Percentiles rank a stretch among this genome's conserved stretches.
phyloP scores from a whole-genome alignment of 768 basidiomycete species.

The Heimioporus sp. region DNA sequence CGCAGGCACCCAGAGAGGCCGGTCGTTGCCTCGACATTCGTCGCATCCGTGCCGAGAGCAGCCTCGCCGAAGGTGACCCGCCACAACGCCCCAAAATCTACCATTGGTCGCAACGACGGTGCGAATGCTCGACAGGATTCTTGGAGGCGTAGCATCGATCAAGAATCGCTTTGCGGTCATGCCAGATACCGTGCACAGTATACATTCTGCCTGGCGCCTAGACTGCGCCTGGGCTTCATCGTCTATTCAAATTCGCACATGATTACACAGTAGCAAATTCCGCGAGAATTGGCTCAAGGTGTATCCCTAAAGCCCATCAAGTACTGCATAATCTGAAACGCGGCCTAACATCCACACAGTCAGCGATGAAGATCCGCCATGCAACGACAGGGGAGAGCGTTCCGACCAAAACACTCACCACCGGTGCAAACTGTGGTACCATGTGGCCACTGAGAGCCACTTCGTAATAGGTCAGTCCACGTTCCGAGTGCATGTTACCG shows the following conservation, averaged over 20 bases:
- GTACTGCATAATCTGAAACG: constrained; percentile 68
- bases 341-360: constrained; percentile 40
- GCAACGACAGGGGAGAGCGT: too few species aligned
- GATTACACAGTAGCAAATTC: too few species aligned
- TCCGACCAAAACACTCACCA: constrained; percentile 36
- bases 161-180: constrained; percentile 92
- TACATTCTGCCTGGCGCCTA: too few species aligned
- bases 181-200: constrained; percentile 81
- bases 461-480: constrained; percentile 66
- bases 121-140: constrained; percentile 91
- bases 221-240: too few species aligned
- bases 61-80: constrained; percentile 75
- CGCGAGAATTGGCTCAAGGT: constrained; percentile 23
- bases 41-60: constrained; percentile 74
- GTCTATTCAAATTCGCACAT: too few species aligned
- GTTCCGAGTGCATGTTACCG: constrained; percentile 64
- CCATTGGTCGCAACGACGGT: constrained; percentile 89
- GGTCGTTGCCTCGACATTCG: constrained; percentile 69
- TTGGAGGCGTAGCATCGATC: constrained; percentile 86
- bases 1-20: constrained; percentile 64
- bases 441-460: constrained; percentile 74
- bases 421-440: constrained; percentile 67
- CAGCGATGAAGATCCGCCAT: too few species aligned
- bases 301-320: constrained; percentile 60
- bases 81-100: too few species aligned